phyloP scores from a whole-genome alignment of 495 filamentous ascomycete species.

The Penicillium canescens region DNA sequence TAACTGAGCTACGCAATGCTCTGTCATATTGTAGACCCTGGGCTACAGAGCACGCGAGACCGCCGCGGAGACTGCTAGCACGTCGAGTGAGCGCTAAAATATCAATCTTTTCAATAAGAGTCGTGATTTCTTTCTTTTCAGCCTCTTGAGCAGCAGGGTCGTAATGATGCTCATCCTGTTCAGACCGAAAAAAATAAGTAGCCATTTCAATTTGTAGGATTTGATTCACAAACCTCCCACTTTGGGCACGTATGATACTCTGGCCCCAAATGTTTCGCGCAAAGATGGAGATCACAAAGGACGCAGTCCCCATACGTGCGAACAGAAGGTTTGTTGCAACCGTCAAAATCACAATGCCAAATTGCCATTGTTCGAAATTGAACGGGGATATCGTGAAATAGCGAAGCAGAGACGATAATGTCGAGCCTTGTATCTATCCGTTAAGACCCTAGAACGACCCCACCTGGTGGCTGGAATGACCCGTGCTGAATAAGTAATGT shows the following conservation, averaged over 20 bases:
- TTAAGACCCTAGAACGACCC: too few relatives aligned
- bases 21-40: constrained; percentile 28
- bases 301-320: constrained; percentile 31
- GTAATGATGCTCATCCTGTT: constrained; percentile 31
- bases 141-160: constrained; percentile 22
- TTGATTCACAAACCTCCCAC: constrained; percentile 33
- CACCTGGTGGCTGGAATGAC: too few relatives aligned
- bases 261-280: constrained; percentile 25
- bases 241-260: constrained; percentile 32
- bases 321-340: constrained; percentile 28
- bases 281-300: constrained; percentile 36
- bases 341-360: constrained; percentile 34
- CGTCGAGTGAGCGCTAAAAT: constrained; percentile 22
- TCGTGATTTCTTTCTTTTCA: constrained; percentile 26
- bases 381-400: not conserved
- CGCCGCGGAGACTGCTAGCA: constrained; percentile 21
- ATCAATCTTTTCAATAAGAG: constrained; percentile 31
- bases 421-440: too few relatives aligned
- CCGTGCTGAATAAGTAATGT: too few relatives aligned
- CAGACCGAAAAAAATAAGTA: not conserved
- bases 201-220: not conserved
- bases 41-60: constrained; percentile 24
- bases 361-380: constrained; percentile 9
- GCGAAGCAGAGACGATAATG: not conserved
- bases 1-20: constrained; percentile 27